Base-by-base conservation (phyloP, 345 rosid species). In the Excoecaria agallocha region DNA sequence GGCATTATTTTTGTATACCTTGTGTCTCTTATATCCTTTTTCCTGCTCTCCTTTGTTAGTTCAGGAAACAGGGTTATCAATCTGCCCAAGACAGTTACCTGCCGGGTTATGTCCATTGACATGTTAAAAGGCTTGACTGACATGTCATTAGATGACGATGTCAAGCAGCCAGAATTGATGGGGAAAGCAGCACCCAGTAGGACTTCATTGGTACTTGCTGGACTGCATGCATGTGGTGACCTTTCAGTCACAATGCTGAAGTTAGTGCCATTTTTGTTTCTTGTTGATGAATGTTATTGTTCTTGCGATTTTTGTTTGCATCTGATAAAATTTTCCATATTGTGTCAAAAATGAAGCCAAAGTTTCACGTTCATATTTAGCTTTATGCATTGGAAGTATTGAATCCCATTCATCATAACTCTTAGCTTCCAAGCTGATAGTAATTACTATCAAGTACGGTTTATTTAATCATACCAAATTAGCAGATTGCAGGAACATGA, bases 181-280 rank as follows among this genome's bases (percentile, higher is more conserved):
- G 73, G 58, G 30, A 74, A 46, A 79, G 82, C 70, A 75, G 63
- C 71, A 67, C 82, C 60, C 20, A 57, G 49, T 78, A 68, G 75
- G 22, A 76, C 81, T 67, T 86, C 96, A 71, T 79, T 90, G 72
- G 87, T 92, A 76, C 95, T 94, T 78, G 92, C 98, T 71, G 97
- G 98, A 62, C 90, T 92, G 79, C 98, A 94, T 86, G 97, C 98
- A 48, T 94, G 98, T 70, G 98, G 98, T 22, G 96, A 94, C 88
- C 93, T 92, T 64, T 92, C 97, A 24, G 93, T 90, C 71, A 90
- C 93, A 60, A 94, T 94, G 97, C 87, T 94, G 69, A 85, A 79
- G 97, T 90, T 81, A 87, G 92, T 87, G 69, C 76, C 59, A 46
- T 39, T 50, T n/a, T n/a, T n/a, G n/a, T n/a, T n/a, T n/a, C n/a